Evolutionary conservation across 2,329 filamentous ascomycete genomes (phyloP).

Genomic region (Ophiostoma sp.): DNA sequence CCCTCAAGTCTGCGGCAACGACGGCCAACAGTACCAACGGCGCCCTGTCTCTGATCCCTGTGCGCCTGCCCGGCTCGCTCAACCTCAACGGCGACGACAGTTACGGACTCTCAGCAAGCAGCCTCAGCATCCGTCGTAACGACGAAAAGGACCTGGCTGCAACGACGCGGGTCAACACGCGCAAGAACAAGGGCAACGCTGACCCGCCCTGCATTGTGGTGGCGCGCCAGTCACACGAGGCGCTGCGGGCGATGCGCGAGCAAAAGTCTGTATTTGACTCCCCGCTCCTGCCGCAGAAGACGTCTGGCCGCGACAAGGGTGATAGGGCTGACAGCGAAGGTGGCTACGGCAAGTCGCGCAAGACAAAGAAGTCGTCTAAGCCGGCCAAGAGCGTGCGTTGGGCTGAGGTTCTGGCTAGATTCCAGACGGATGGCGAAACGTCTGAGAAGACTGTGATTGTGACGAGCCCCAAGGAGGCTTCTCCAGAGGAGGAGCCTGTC

Average conservation of each 20-base stretch:
- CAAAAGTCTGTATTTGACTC: conserved; percentile 36
- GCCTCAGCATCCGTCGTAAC: conserved; percentile 34
- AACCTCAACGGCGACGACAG: conserved; percentile 33
- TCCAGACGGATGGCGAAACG: conserved; percentile 30
- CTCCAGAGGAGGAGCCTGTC: not conserved
- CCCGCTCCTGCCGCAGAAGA: not conserved
- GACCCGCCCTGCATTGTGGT: conserved; percentile 38
- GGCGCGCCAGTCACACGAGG: conserved; percentile 35
- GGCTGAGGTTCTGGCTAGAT: conserved; percentile 37
- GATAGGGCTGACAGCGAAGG: not conserved
- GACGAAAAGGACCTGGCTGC: conserved; percentile 46
- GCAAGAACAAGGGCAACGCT: conserved; percentile 47
- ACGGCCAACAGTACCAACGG: conserved; percentile 36
- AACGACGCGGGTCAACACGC: conserved; percentile 46
- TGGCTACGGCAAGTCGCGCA: not conserved
- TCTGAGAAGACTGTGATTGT: not conserved
- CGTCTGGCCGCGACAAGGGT: conserved; percentile 3
- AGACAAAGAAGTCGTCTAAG: conserved; percentile 22
- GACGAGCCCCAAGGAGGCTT: not conserved
- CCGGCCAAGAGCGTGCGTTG: conserved; percentile 38
- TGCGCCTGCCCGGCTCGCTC: conserved; percentile 37
- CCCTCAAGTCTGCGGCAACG: conserved; percentile 32
- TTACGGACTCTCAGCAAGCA: conserved; percentile 28
- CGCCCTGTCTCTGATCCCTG: conserved; percentile 37
- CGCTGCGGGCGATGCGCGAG: conserved; percentile 33